Percentiles rank a stretch among this genome's conserved stretches.
These are phyloP conservation scores for Phialophora tarda DNA, from an alignment of 2,329 filamentous ascomycete genomes.

Conservation along the genomic window DNA sequence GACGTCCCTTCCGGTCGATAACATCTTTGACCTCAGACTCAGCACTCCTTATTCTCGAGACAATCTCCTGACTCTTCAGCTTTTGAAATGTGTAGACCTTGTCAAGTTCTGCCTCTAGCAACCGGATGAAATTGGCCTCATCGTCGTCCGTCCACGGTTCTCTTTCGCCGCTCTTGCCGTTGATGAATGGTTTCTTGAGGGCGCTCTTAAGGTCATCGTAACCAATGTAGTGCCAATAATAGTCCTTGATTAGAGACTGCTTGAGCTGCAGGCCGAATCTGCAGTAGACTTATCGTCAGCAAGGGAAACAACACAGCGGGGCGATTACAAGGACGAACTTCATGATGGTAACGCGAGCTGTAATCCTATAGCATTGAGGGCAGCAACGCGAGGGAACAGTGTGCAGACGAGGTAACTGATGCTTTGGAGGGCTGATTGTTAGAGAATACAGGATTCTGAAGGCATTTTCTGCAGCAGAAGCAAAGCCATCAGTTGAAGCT, in stretches of 20 bases:
- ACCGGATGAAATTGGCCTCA: slow-evolving; percentile 83
- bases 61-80: slow-evolving; percentile 95
- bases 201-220: slow-evolving; percentile 92
- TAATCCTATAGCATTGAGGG: slow-evolving; percentile 7
- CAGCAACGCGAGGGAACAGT: not conserved
- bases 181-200: slow-evolving; percentile 74
- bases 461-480: slow-evolving; percentile 4
- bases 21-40: slow-evolving; percentile 91
- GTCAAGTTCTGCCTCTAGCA: slow-evolving; percentile 89
- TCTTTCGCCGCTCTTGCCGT: slow-evolving; percentile 55
- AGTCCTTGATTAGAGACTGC: slow-evolving; percentile 94
- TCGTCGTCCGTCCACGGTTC: slow-evolving; percentile 88
- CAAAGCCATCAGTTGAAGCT: not conserved
- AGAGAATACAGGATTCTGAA: not conserved
- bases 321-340: slow-evolving; percentile 14
- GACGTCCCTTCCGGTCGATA: slow-evolving; percentile 70
- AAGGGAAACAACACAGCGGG: slow-evolving; percentile 3
- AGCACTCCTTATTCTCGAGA: slow-evolving; percentile 82
- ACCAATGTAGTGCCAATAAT: slow-evolving; percentile 97
- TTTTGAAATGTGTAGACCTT: slow-evolving; percentile 98
- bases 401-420: not conserved
- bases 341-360: slow-evolving; percentile 13
- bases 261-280: slow-evolving; percentile 96
- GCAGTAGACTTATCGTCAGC: slow-evolving; percentile 9
- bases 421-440: not conserved